Conservation (phyloP, 2,329 filamentous ascomycete species). For the Dissoconium aciculare region DNA sequence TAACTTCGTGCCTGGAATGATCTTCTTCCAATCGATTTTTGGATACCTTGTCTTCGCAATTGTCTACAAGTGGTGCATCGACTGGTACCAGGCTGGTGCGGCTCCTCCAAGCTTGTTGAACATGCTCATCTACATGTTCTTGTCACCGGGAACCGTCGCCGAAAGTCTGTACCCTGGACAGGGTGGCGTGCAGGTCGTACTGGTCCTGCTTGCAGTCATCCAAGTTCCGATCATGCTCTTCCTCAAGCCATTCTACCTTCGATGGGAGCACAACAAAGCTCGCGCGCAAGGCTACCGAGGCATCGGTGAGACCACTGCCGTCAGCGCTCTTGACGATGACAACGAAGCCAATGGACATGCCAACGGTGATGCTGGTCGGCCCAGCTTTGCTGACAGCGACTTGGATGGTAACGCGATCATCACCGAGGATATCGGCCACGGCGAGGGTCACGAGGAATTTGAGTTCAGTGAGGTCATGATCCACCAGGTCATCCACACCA, state of each 20-base stretch:
- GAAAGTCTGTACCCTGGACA: constrained; percentile 69
- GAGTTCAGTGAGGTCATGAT: constrained; percentile 98
- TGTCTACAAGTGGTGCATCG: constrained; percentile 89
- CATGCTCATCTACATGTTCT: constrained; percentile 99
- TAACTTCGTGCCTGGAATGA: constrained; percentile 95
- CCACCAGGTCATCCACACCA: constrained; percentile 96
- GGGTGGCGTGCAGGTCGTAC: constrained; percentile 54
- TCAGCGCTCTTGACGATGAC: constrained; percentile 82
- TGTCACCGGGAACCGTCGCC: constrained; percentile 63
- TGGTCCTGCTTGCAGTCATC: constrained; percentile 66
- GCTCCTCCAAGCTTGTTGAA: constrained; percentile 81
- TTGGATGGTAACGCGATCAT: constrained; percentile 78
- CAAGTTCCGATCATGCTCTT: constrained; percentile 88
- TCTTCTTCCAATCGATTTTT: constrained; percentile 98
- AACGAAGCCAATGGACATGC: constrained; percentile 49
- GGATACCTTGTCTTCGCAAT: constrained; percentile 91
- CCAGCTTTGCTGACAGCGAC: constrained; percentile 53
- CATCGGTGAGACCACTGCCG: constrained; percentile 73
- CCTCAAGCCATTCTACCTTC: constrained; percentile 88
- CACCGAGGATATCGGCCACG: constrained; percentile 56
- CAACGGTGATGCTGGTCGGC: constrained; percentile 46
- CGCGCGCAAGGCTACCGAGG: constrained; percentile 81
- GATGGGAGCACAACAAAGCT: constrained; percentile 82
- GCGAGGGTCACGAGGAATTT: constrained; percentile 86
- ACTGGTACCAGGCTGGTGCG: constrained; percentile 57